Conservation (phyloP, 768 basidiomycete species). For the Lentinus tigrinus region DNA sequence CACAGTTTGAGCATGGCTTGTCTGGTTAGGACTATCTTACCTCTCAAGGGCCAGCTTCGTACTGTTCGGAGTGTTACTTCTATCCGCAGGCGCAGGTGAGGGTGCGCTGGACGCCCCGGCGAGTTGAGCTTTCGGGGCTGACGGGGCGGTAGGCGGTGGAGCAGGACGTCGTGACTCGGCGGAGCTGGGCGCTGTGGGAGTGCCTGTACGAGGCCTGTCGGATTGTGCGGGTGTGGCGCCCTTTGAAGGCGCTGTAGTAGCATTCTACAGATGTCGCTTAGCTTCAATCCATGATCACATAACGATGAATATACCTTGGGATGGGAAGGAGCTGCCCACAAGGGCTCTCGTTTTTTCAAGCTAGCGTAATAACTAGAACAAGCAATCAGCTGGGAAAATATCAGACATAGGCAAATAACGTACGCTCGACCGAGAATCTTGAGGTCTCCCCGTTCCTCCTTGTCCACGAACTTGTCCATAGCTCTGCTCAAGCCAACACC, state of each 20-base stretch:
- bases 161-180: constrained; percentile 9
- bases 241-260: constrained; percentile 3
- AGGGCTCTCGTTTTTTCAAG: constrained; percentile 68
- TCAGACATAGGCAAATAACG: constrained; percentile 25
- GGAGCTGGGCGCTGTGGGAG: constrained; percentile 7
- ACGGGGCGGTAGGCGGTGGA: constrained; percentile 33
- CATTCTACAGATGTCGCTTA: constrained; percentile 6
- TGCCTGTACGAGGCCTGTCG: constrained; percentile 14
- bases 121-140: constrained; percentile 59
- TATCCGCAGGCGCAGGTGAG: constrained; percentile 27
- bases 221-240: constrained; percentile 4
- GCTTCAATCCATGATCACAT: too few species aligned
- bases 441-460: constrained; percentile 80
- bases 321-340: constrained; percentile 42
- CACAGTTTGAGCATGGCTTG: too few species aligned
- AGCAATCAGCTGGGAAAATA: neutral
- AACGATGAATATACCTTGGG: constrained; percentile 31
- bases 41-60: constrained; percentile 68
- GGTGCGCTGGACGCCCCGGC: constrained; percentile 26
- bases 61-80: constrained; percentile 28
- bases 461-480: constrained; percentile 66
- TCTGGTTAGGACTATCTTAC: constrained; percentile 34
- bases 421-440: constrained; percentile 80
- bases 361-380: constrained; percentile 63
- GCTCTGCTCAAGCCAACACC: constrained; percentile 57